These are phyloP conservation scores for Calonectria multiphialidica DNA, from an alignment of 2,329 filamentous ascomycete species.

Conservation along the genomic window DNA sequence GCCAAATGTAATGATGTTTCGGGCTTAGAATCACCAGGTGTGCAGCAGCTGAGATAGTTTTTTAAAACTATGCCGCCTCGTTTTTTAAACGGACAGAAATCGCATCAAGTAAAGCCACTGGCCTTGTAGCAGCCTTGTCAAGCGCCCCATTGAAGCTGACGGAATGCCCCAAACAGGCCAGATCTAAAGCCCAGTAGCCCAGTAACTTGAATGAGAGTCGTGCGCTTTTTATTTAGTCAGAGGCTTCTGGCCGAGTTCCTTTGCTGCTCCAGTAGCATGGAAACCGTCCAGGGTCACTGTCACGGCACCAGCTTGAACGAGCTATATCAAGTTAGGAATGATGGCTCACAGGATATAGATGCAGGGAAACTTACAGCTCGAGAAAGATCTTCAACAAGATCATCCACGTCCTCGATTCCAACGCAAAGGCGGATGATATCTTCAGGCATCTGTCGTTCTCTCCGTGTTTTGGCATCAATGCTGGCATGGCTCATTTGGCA, in stretches of 20 bases:
- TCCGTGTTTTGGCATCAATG: conserved; percentile 93
- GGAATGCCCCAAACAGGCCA: not conserved
- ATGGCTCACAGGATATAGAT: not conserved
- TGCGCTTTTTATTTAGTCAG: conserved; percentile 35
- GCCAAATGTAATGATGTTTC: conserved; percentile 41
- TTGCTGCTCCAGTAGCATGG: conserved; percentile 65
- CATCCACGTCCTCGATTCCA: conserved; percentile 92
- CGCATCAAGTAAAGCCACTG: not conserved
- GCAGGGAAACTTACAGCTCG: conserved; percentile 79
- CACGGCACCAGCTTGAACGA: conserved; percentile 95
- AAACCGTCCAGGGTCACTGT: conserved; percentile 88
- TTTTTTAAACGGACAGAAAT: not conserved
- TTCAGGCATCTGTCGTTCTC: conserved; percentile 92
- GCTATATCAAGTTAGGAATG: conserved; percentile 61
- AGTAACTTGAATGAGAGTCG: not conserved
- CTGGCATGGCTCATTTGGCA: conserved; percentile 99
- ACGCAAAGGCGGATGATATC: conserved; percentile 97
- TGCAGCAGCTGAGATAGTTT: not conserved
- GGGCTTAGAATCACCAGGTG: conserved; percentile 12
- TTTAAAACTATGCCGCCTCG: not conserved
- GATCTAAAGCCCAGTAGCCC: not conserved
- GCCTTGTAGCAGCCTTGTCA: not conserved
- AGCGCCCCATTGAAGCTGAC: not conserved
- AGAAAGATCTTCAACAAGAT: conserved; percentile 92
- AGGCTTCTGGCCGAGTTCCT: conserved; percentile 48